phyloP scores from a whole-genome alignment of 306 rosid genomes.

The Prunus dulcis region DNA sequence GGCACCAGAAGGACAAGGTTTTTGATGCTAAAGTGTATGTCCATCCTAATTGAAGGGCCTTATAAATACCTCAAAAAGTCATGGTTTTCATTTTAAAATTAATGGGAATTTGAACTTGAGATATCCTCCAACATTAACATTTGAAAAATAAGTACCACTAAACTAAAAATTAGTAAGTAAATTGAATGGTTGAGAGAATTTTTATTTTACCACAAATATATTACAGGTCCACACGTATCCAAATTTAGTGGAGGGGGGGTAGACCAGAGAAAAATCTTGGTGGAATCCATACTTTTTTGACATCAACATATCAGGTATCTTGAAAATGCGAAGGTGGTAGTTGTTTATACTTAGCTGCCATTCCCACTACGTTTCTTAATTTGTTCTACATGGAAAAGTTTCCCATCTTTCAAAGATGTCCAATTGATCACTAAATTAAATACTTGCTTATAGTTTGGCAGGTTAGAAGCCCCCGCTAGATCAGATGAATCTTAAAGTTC shows the following conservation, averaged over 20 bases:
- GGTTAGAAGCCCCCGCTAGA: too few relatives aligned
- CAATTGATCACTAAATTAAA: too few relatives aligned
- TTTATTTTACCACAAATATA: neutral
- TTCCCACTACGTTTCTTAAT: neutral
- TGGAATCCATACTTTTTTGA: neutral
- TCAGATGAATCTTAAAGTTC: too few relatives aligned
- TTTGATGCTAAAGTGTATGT: neutral
- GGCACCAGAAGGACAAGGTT: neutral
- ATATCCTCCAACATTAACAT: too few relatives aligned
- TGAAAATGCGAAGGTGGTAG: neutral
- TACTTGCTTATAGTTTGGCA: too few relatives aligned
- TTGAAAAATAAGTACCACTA: too few relatives aligned
- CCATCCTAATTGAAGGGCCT: constrained; percentile 3
- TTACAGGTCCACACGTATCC: neutral
- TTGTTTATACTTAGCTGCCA: neutral
- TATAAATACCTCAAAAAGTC: constrained; percentile 1
- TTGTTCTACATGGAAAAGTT: neutral
- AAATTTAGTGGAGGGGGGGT: neutral
- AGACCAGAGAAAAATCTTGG: neutral
- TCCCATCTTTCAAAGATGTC: neutral
- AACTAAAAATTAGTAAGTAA: neutral
- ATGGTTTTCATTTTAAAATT: too few relatives aligned
- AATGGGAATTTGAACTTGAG: too few relatives aligned
- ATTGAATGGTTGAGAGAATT: constrained; percentile 7
- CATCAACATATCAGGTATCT: neutral